Percentiles rank a stretch among this genome's conserved stretches.
Evolutionary conservation across 2,329 filamentous ascomycete species (phyloP).

Genomic region (Arthrobotrys sinensis): DNA sequence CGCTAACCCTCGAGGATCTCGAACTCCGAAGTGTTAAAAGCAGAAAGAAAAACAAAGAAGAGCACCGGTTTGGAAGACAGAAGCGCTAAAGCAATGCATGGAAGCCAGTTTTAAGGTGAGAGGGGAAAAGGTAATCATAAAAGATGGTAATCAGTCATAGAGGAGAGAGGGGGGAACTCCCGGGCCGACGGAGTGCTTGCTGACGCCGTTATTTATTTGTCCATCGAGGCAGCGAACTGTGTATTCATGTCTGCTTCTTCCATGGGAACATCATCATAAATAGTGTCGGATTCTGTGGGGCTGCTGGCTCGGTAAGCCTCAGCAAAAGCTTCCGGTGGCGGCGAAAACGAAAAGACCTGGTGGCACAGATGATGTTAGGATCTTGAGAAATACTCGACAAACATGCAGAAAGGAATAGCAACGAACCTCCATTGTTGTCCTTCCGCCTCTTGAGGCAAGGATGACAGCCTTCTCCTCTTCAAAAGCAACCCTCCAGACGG

Average conservation of each 20-base stretch:
- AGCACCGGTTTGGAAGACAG: constrained; percentile 51
- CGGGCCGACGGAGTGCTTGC: neutral
- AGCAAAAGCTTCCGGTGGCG: constrained; percentile 78
- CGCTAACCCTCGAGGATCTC: constrained; percentile 61
- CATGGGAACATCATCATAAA: constrained; percentile 63
- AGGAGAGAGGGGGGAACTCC: neutral
- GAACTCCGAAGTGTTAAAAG: constrained; percentile 61
- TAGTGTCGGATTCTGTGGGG: constrained; percentile 62
- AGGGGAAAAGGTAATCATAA: constrained; percentile 14
- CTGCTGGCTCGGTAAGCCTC: constrained; percentile 67
- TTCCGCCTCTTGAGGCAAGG: constrained; percentile 85
- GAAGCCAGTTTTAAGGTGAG: constrained; percentile 39
- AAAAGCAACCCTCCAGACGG: constrained; percentile 97
- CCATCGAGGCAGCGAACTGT: constrained; percentile 56
- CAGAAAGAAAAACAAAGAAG: constrained; percentile 60
- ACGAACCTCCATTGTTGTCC: constrained; percentile 97
- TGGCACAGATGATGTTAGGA: constrained; percentile 65
- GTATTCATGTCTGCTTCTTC: constrained; percentile 63
- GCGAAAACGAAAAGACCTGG: constrained; percentile 95
- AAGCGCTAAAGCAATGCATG: constrained; percentile 58
- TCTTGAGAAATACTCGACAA: neutral
- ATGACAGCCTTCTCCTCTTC: constrained; percentile 99
- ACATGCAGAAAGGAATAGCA: constrained; percentile 4
- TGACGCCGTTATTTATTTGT: constrained; percentile 7
- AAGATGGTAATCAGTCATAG: constrained; percentile 13